Base-by-base conservation (phyloP, 257 asterid genomes). In the Gentiana straminea region DNA sequence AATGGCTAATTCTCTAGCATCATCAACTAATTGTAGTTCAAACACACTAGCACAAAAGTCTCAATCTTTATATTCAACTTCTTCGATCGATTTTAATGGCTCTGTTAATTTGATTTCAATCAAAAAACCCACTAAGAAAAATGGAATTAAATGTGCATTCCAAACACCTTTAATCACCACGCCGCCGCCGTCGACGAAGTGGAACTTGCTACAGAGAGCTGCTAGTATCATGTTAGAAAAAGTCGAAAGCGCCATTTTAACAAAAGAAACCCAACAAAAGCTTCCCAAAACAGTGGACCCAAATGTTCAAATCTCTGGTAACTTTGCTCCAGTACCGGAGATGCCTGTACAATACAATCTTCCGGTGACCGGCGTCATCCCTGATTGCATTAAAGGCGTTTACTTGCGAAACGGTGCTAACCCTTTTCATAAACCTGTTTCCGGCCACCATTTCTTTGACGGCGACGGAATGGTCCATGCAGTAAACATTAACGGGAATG, bases 391-490 rank as follows among this genome's bases (percentile, higher is more conserved):
- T 5, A 11, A 49, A 0, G 88, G 88, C 0, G 84, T 76, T 45
- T 83, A 80, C 54, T 60, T 80, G n/a, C 51, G 88, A 68, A 83
- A 83, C 9, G 93, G 93, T 1, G 84, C 79, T 0, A 83, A 83
- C 68, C 83, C 93, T 1, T 49, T 71, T 11, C 76, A 75, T 50
- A 1, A 49, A n/a, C 93, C 86, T 0, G 52, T 12, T 62, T 63
- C 64, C 52, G 82, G 93, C 33, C 86, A 78, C 81, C 93, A 83
- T 56, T 72, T 80, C 34, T 83, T 83, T 59, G 87, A 83, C 60
- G 92, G 92, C 1, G 92, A 83, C 37, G 86, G 88, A 38, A 83
- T 83, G 86, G 66, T 83, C 39, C 88, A 83, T 39, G 93, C 84
- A 11, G 73, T 83, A 38, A 80, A 63, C 0, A 37, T 80, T 3